These are phyloP conservation scores for Citrus trifoliata DNA, from an alignment of 345 rosid genomes.

Conservation along the genomic window DNA sequence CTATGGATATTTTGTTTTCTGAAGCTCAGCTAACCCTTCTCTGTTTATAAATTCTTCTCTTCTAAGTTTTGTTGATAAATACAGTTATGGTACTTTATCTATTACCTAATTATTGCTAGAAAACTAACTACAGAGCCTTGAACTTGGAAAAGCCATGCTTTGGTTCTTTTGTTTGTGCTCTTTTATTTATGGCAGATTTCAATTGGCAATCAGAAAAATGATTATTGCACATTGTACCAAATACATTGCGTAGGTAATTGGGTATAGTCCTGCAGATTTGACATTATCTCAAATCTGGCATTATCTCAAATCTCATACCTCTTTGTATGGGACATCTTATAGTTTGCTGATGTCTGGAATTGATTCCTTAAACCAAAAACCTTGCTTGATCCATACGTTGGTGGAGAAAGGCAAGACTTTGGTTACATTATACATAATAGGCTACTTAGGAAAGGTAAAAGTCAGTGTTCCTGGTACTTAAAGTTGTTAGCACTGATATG, in stretches of 20 bases:
- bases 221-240: background rate
- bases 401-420: background rate
- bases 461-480: background rate
- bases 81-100: background rate
- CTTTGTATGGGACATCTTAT: background rate
- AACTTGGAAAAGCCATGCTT: background rate
- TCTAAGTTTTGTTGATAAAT: background rate
- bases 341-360: background rate
- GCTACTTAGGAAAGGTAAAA: background rate
- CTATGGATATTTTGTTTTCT: background rate
- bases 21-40: background rate
- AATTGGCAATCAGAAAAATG: background rate
- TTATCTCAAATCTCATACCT: background rate
- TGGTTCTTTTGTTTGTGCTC: background rate
- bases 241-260: background rate
- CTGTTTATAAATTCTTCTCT: background rate
- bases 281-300: background rate
- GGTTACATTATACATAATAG: background rate
- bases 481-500: background rate
- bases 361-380: background rate
- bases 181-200: background rate
- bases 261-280: background rate
- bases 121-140: background rate
- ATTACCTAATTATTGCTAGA: background rate
- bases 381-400: background rate